A percentile compares a stretch with the other conserved stretches of the same genome.
Conservation (phyloP, 192 early-diverging fungal species). For the Coemansia sp. region DNA sequence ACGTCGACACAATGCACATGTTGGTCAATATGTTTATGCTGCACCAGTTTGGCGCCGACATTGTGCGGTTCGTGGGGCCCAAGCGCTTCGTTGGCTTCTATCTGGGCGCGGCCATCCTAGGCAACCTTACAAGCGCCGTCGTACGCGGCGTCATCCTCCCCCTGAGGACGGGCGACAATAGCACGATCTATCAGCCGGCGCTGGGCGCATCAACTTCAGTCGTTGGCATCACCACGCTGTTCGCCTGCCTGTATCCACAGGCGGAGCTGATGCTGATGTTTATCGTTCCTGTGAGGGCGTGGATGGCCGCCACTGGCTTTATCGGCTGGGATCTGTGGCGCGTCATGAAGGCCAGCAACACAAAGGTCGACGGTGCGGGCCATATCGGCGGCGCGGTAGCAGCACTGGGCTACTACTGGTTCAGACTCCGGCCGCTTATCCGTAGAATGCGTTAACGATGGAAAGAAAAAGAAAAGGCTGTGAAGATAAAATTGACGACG, state of each 20-base stretch:
- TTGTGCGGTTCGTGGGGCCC: constrained; percentile 32
- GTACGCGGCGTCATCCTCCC: constrained; percentile 27
- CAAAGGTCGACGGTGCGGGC: constrained; percentile 48
- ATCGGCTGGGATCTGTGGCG: constrained; percentile 45
- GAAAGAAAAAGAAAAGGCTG: too few relatives aligned
- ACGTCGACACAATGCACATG: constrained; percentile 43
- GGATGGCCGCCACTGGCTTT: constrained; percentile 41
- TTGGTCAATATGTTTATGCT: constrained; percentile 54
- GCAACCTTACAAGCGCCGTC: constrained; percentile 37
- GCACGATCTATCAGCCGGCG: constrained; percentile 16
- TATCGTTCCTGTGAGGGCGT: constrained; percentile 44
- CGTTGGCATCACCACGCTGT: constrained; percentile 44
- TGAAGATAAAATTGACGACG: neutral
- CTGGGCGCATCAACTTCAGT: constrained; percentile 53
- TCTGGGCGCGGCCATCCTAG: constrained; percentile 29
- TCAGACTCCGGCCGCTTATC: constrained; percentile 40
- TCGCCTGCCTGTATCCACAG: constrained; percentile 47
- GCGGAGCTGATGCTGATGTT: constrained; percentile 40
- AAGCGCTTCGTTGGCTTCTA: constrained; percentile 39
- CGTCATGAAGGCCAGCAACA: constrained; percentile 3
- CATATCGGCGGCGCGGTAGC: constrained; percentile 54
- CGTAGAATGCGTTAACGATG: constrained; percentile 40
- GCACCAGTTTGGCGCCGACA: constrained; percentile 40
- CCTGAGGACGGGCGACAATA: constrained; percentile 4
- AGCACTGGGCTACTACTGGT: constrained; percentile 55